Conservation (phyloP, 139 green algal species). For the Micractinium conductrix region DNA sequence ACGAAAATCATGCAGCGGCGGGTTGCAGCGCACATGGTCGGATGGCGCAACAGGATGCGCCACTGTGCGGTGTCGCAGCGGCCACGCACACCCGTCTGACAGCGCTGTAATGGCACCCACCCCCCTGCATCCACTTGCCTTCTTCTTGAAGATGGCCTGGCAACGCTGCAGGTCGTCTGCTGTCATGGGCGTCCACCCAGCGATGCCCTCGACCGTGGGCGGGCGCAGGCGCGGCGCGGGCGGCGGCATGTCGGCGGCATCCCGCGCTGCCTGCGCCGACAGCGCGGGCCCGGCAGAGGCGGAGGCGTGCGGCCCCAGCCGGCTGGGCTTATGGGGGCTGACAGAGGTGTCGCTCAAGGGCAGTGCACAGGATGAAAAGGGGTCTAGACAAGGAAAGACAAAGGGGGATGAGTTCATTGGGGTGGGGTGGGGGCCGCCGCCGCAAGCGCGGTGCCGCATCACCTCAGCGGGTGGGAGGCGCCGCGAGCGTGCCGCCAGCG, state of each 20-base stretch:
- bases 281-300: no score
- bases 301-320: neutral
- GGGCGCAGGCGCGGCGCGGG: neutral
- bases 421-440: no score
- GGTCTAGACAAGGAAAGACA: no score
- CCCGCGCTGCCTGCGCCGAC: neutral
- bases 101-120: neutral
- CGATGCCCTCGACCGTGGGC: neutral
- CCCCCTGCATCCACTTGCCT: neutral
- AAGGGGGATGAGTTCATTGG: no score
- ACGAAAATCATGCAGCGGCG: neutral
- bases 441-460: no score
- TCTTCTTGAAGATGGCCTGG: slow-evolving; percentile 25
- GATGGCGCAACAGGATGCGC: no score
- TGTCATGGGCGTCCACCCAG: slow-evolving; percentile 14
- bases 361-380: no score
- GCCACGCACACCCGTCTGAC: neutral
- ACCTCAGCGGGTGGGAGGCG: no score
- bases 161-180: slow-evolving; percentile 15
- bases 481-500: no score
- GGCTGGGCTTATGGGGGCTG: slow-evolving; percentile 11
- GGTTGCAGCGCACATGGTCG: neutral
- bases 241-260: neutral
- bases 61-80: neutral
- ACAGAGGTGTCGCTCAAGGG: no score